Base-by-base conservation (phyloP, 495 filamentous ascomycete species). In the Aspergillus nanangensis region DNA sequence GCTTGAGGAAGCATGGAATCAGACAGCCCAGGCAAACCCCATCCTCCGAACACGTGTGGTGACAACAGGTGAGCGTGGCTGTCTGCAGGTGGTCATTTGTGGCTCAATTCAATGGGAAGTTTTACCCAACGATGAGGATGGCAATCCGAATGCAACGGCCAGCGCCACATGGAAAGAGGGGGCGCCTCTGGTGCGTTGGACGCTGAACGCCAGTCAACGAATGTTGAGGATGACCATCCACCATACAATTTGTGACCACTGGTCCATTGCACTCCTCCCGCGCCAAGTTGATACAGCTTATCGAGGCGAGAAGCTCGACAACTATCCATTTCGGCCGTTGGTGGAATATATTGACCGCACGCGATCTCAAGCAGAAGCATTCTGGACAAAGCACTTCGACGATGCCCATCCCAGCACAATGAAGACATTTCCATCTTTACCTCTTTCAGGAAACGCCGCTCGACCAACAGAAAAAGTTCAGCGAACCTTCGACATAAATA, bases 1-100 rank as follows among this genome's bases (percentile, higher is more conserved):
- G 2, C 71, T 77, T 40, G 57, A 65, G 23, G 23, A 25, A 0
- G 71, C 74, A 0, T 82, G 76, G 71, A 51, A 66, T 7, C 22
- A 14, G 4, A 58, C 68, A 0, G 57, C 65, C 3, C 39, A 58
- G 5, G 52, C 50, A 4, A 62, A 61, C 15, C 63, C 64, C 0
- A 70, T 74, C 36, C 53, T 80, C 0, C 58, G 73, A 35, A 75
- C 74, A 0, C 61, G 72, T 0, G 58, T 80, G 14, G 56, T 75
- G 4, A 53, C 72, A 20, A 50, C 71, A 8, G 39, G 45, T n/a
- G 8, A 42, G 3, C 53, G 47, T 1, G 60, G 55, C 4, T 57
- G 69, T n/a, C 22, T 68, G 1, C 76, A 81, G 50, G 74, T 71
- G 1, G 67, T 77, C 3, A 21, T 75, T 29, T 65, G 70, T 22